Evolutionary conservation across 352 stramenopile genomes (phyloP).

Genomic region (Pythium rishiriense): DNA sequence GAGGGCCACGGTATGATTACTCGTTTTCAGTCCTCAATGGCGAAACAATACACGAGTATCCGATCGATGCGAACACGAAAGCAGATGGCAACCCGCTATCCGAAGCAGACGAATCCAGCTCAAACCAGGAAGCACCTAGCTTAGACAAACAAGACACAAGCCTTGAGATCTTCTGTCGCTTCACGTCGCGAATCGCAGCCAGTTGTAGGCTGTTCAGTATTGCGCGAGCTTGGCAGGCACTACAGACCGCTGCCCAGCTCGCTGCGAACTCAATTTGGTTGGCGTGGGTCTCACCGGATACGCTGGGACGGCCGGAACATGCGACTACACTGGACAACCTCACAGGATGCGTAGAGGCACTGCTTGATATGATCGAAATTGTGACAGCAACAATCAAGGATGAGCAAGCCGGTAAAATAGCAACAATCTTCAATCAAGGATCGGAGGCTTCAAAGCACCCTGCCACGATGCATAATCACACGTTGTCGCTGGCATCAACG

Average conservation of each 20-base stretch:
- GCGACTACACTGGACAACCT: conserved; percentile 18
- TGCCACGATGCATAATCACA: neutral
- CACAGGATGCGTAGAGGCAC: conserved; percentile 35
- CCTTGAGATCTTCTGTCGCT: conserved; percentile 23
- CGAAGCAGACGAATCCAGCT: neutral
- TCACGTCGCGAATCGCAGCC: conserved; percentile 43
- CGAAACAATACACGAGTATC: neutral
- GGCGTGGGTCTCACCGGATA: conserved; percentile 51
- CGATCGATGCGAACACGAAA: neutral
- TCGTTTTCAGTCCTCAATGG: conserved; percentile 8
- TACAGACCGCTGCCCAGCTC: conserved; percentile 55
- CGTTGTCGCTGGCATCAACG: conserved; percentile 36
- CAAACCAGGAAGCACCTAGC: neutral
- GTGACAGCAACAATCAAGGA: conserved; percentile 27
- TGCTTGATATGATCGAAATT: conserved; percentile 66
- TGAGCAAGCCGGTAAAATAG: conserved; percentile 11
- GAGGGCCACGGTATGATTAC: conserved; percentile 7
- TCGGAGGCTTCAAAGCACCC: neutral
- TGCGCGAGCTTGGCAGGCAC: conserved; percentile 50
- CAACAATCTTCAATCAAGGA: neutral
- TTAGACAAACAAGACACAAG: neutral
- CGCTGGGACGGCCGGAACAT: conserved; percentile 12
- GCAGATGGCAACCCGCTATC: neutral
- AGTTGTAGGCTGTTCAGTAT: conserved; percentile 49
- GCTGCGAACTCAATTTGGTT: conserved; percentile 60